Evolutionary conservation across 1,139 yeast species (phyloP).

Genomic region (Saccharomycopsis crataegensis): DNA sequence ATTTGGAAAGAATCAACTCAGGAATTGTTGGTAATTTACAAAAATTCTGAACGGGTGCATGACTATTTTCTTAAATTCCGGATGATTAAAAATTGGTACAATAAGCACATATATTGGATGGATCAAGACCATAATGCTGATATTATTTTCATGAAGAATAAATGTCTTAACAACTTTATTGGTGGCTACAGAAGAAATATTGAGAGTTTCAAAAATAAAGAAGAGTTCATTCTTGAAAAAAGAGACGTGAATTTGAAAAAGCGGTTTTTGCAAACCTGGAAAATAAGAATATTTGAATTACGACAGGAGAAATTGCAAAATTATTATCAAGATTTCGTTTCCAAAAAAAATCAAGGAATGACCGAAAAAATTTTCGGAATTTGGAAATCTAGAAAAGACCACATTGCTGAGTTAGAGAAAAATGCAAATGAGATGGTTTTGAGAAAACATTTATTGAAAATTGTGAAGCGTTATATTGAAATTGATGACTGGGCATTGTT

Average conservation of each 20-base stretch:
- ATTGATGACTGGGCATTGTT: constrained; percentile 1
- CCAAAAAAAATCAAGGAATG: background rate
- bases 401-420: background rate
- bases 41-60: background rate
- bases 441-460: constrained; percentile 3
- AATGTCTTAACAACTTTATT: constrained; percentile 1
- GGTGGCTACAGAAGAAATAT: background rate
- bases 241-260: background rate
- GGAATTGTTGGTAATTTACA: background rate
- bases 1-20: constrained; percentile 7
- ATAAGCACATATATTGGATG: background rate
- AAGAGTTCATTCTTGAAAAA: background rate
- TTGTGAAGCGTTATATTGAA: constrained; percentile 1
- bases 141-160: constrained; percentile 4
- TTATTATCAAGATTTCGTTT: background rate
- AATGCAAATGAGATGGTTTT: background rate
- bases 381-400: constrained; percentile 1
- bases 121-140: constrained; percentile 5
- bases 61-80: background rate
- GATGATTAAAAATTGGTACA: constrained; percentile 1
- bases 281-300: background rate
- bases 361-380: background rate
- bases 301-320: background rate
- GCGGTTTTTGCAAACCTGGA: constrained; percentile 1
- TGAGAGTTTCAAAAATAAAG: background rate